Conservation (phyloP, 73 alveolate genomes). For the Stentor roeselii region DNA sequence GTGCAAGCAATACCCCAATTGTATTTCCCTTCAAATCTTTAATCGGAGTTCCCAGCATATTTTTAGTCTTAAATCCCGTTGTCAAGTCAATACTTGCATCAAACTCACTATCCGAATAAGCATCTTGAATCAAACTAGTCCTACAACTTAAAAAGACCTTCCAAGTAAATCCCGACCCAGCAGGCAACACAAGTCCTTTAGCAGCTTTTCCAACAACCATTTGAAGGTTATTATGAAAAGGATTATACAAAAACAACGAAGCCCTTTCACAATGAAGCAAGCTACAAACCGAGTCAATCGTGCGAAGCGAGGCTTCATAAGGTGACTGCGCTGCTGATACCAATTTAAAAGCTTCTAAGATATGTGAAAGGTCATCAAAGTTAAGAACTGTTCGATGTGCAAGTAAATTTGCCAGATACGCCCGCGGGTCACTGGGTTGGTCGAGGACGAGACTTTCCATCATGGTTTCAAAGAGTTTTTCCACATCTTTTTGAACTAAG, state of each 20-base stretch:
- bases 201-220: constrained; percentile 78
- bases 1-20: constrained; percentile 43
- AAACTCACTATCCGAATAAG: constrained; percentile 59
- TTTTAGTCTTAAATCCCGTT: constrained; percentile 44
- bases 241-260: constrained; percentile 62
- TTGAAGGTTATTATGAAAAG: constrained; percentile 71
- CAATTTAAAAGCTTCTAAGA: no score
- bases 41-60: constrained; percentile 56
- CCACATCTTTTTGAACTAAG: no score
- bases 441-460: no score
- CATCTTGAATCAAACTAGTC: constrained; percentile 46
- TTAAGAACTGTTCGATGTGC: no score
- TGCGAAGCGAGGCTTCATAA: no score
- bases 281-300: no score
- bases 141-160: constrained; percentile 44
- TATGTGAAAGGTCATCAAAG: no score
- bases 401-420: no score
- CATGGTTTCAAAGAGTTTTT: no score
- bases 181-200: constrained; percentile 52
- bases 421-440: no score
- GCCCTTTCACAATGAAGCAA: constrained; percentile 57
- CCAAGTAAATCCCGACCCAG: constrained; percentile 62
- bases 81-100: constrained; percentile 51
- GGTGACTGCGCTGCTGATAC: no score
- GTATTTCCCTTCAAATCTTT: constrained; percentile 29